These are phyloP conservation scores for Lachnellula hyalina DNA, from an alignment of 2,329 filamentous ascomycete genomes.

Conservation along the genomic window DNA sequence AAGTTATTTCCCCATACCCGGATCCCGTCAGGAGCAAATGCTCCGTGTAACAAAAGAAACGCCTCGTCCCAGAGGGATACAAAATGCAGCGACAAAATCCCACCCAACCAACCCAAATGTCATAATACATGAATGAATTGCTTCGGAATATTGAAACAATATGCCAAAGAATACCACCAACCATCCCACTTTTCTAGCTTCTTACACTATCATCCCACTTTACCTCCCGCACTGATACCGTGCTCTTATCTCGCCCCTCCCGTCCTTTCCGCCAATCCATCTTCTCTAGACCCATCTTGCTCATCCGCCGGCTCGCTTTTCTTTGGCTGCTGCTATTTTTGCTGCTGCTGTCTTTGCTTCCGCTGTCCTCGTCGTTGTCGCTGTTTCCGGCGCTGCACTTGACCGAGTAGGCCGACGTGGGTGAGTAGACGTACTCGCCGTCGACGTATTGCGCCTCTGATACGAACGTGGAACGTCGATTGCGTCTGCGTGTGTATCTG, in stretches of 20 bases:
- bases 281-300: constrained; percentile 22
- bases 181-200: neutral
- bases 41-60: neutral
- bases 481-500: constrained; percentile 83
- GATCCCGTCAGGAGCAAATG: neutral
- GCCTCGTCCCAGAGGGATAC: neutral
- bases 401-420: constrained; percentile 37
- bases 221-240: constrained; percentile 20
- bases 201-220: constrained; percentile 14
- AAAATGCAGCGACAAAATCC: neutral
- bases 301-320: constrained; percentile 18
- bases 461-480: constrained; percentile 81
- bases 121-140: constrained; percentile 4
- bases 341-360: constrained; percentile 9
- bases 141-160: neutral
- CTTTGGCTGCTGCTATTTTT: constrained; percentile 16
- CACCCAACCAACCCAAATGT: neutral
- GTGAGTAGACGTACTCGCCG: constrained; percentile 84
- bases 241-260: constrained; percentile 10
- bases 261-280: constrained; percentile 25
- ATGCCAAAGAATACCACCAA: neutral
- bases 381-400: constrained; percentile 29
- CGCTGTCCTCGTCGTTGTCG: constrained; percentile 13
- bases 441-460: constrained; percentile 90
- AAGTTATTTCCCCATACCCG: neutral